These are phyloP conservation scores for Entelexis paramagnoliae DNA, from an alignment of 1,139 yeast species.

Conservation along the genomic window DNA sequence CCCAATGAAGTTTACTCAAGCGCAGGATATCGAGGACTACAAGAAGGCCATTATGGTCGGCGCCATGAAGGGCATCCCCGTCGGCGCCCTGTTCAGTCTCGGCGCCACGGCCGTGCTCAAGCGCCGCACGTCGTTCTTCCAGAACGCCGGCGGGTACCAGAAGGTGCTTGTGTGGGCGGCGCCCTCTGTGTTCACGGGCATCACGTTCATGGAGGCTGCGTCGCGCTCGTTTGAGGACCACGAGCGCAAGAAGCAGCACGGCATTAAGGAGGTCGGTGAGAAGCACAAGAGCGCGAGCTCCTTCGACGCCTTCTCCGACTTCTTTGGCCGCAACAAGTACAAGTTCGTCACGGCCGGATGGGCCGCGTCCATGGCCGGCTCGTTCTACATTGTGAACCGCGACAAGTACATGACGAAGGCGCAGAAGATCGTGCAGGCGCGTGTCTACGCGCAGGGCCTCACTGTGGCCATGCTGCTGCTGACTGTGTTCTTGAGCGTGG, in stretches of 20 bases:
- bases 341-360: conserved; percentile 67
- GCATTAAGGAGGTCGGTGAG: conserved; percentile 4
- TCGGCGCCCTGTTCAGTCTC: conserved; percentile 45
- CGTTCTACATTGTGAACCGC: conserved; percentile 66
- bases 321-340: conserved; percentile 48
- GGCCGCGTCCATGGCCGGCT: conserved; percentile 81
- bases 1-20: conserved; percentile 54
- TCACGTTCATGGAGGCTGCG: conserved; percentile 31
- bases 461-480: conserved; percentile 35
- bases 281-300: background rate
- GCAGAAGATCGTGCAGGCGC: conserved; percentile 85
- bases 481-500: conserved; percentile 30
- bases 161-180: conserved; percentile 28
- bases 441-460: conserved; percentile 88
- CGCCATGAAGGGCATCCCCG: conserved; percentile 49
- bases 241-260: conserved; percentile 19
- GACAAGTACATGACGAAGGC: conserved; percentile 70
- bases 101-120: conserved; percentile 28
- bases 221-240: conserved; percentile 30
- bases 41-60: conserved; percentile 47
- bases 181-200: conserved; percentile 28
- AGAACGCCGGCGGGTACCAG: conserved; percentile 25
- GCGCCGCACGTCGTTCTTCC: conserved; percentile 19
- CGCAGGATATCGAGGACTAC: conserved; percentile 59
- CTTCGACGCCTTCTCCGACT: conserved; percentile 5